Conservation (phyloP, 164 flowering plant genomes). For the Houttuynia cordata region DNA sequence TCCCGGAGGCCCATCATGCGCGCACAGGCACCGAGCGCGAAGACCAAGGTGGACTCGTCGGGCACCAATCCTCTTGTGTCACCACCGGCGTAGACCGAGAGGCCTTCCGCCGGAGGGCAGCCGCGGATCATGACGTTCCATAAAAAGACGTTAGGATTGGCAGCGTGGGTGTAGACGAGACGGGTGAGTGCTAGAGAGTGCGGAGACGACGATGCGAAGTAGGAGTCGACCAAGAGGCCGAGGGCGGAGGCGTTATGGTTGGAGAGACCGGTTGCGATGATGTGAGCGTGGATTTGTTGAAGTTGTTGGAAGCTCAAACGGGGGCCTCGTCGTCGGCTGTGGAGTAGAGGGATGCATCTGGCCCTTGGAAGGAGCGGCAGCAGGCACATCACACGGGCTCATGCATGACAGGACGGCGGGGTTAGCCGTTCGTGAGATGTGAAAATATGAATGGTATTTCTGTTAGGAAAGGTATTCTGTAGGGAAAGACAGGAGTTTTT, state of each 20-base stretch:
- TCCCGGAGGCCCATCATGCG: conserved; percentile 21
- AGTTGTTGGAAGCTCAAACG: background rate
- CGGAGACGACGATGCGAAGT: background rate
- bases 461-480: no score
- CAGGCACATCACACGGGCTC: no score
- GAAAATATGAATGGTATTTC: no score
- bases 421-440: no score
- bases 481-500: no score
- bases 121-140: conserved; percentile 1
- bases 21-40: conserved; percentile 42
- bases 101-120: conserved; percentile 3
- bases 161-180: conserved; percentile 1
- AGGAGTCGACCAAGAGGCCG: background rate
- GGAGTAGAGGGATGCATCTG: conserved; percentile 1
- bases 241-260: background rate
- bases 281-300: conserved; percentile 2
- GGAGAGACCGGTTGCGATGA: background rate
- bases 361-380: conserved; percentile 1
- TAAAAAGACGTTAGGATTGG: background rate
- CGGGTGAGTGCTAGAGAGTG: background rate
- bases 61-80: background rate
- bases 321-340: background rate
- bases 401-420: no score
- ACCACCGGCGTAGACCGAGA: background rate
- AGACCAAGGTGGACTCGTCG: conserved; percentile 27